phyloP scores from a whole-genome alignment of 768 basidiomycete species.

The Kondoa subrosea region DNA sequence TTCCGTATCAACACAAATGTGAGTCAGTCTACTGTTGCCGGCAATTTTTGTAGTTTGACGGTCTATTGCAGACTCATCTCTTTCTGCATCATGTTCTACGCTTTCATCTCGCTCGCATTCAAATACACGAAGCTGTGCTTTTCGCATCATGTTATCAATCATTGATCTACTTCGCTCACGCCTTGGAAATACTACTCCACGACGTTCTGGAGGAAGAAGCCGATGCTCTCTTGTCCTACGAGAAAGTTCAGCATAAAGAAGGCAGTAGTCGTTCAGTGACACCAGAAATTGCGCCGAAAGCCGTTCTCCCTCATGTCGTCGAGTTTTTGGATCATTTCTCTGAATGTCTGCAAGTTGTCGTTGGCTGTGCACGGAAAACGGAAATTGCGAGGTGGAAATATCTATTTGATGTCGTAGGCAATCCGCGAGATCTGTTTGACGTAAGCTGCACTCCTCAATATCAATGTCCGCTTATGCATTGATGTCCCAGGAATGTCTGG shows the following conservation, averaged over 20 bases:
- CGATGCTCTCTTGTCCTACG: constrained; percentile 16
- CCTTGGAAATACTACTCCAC: constrained; percentile 84
- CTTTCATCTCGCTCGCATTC: constrained; percentile 51
- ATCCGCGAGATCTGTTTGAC: constrained; percentile 79
- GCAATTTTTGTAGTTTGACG: neutral
- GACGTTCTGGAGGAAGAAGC: constrained; percentile 77
- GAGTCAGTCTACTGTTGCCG: constrained; percentile 29
- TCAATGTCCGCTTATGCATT: constrained; percentile 5
- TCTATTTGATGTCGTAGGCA: constrained; percentile 76
- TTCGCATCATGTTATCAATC: constrained; percentile 74
- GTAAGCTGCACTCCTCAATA: constrained; percentile 35
- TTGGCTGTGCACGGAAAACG: constrained; percentile 88
- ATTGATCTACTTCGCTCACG: constrained; percentile 82
- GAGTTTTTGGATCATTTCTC: constrained; percentile 93
- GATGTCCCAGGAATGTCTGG: constrained; percentile 49
- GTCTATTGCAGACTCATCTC: constrained; percentile 53
- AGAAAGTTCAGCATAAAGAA: constrained; percentile 7
- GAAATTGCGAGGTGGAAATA: constrained; percentile 79
- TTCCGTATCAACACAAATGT: constrained; percentile 69
- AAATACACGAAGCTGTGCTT: constrained; percentile 56
- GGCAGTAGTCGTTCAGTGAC: constrained; percentile 8
- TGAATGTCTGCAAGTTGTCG: constrained; percentile 75
- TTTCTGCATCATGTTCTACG: constrained; percentile 83
- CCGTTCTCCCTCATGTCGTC: constrained; percentile 49
- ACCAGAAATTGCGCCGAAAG: constrained; percentile 28